A percentile compares a stretch with the other conserved stretches of the same genome.
Conservation (phyloP, 306 rosid species). For the Gleditsia sinensis region DNA sequence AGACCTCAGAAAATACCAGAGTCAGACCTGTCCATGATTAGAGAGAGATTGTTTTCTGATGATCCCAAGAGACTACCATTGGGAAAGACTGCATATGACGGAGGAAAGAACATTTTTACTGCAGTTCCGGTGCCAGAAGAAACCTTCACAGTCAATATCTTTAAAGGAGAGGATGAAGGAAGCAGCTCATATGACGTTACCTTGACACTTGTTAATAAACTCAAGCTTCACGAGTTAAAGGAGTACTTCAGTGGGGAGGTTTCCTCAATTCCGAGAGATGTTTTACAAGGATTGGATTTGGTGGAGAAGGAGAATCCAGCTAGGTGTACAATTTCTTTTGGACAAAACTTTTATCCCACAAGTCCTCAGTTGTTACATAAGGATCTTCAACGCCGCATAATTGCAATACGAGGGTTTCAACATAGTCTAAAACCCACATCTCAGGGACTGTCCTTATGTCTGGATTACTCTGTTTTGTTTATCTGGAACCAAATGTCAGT, state of each 20-base stretch:
- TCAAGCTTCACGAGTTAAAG: slow-evolving; percentile 48
- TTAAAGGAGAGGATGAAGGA: slow-evolving; percentile 46
- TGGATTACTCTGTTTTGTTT: slow-evolving; percentile 67
- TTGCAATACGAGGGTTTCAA: slow-evolving; percentile 59
- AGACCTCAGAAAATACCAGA: slow-evolving; percentile 49
- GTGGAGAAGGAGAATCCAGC: slow-evolving; percentile 72
- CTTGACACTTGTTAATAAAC: slow-evolving; percentile 47
- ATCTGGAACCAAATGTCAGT: slow-evolving; percentile 49
- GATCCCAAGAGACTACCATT: slow-evolving; percentile 27
- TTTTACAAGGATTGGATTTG: slow-evolving; percentile 65
- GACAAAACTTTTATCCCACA: slow-evolving; percentile 50
- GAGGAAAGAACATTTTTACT: slow-evolving; percentile 61
- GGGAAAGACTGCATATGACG: slow-evolving; percentile 60
- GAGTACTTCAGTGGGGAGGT: slow-evolving; percentile 48
- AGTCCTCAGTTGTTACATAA: background rate
- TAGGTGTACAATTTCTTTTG: slow-evolving; percentile 44
- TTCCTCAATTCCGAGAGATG: slow-evolving; percentile 53
- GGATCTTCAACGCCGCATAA: slow-evolving; percentile 42
- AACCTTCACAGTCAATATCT: slow-evolving; percentile 42
- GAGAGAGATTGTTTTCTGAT: slow-evolving; percentile 52
- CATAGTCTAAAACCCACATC: slow-evolving; percentile 58
- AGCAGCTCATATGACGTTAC: slow-evolving; percentile 38
- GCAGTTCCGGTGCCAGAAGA: slow-evolving; percentile 53
- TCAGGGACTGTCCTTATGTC: slow-evolving; percentile 57
- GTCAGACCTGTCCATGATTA: slow-evolving; percentile 45